Conservation (phyloP, 2,329 filamentous ascomycete species). For the Ceratocystis ficicola region DNA sequence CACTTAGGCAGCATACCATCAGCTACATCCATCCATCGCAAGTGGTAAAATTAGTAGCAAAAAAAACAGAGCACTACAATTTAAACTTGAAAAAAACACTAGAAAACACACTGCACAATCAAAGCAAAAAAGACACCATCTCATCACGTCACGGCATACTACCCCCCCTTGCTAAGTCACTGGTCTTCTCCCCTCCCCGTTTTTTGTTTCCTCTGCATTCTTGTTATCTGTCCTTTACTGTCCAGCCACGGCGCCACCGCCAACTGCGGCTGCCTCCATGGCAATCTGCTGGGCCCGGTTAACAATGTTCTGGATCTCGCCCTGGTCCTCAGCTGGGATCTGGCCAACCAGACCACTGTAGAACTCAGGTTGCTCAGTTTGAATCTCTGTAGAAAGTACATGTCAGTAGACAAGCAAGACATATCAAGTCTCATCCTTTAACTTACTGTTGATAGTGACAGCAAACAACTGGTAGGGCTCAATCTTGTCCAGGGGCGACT, state of each 20-base stretch:
- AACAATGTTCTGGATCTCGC: constrained; percentile 66
- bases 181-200: neutral
- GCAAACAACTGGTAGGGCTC: constrained; percentile 91
- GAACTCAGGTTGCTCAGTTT: constrained; percentile 81
- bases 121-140: too few relatives aligned
- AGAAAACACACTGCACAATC: too few relatives aligned
- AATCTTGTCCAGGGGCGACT: constrained; percentile 88
- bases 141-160: too few relatives aligned
- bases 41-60: too few relatives aligned
- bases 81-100: too few relatives aligned
- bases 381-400: constrained; percentile 48
- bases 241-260: constrained; percentile 23
- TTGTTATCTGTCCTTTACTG: neutral
- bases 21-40: too few relatives aligned
- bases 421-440: neutral
- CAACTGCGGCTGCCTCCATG: constrained; percentile 28
- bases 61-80: too few relatives aligned
- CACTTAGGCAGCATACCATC: too few relatives aligned
- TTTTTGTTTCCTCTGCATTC: neutral
- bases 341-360: constrained; percentile 71
- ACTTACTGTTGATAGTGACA: constrained; percentile 67
- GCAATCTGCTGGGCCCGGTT: constrained; percentile 44
- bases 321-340: constrained; percentile 68
- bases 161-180: too few relatives aligned
- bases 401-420: neutral